These are phyloP conservation scores for Penicillium paxilli DNA, from an alignment of 495 filamentous ascomycete genomes.

Conservation along the genomic window DNA sequence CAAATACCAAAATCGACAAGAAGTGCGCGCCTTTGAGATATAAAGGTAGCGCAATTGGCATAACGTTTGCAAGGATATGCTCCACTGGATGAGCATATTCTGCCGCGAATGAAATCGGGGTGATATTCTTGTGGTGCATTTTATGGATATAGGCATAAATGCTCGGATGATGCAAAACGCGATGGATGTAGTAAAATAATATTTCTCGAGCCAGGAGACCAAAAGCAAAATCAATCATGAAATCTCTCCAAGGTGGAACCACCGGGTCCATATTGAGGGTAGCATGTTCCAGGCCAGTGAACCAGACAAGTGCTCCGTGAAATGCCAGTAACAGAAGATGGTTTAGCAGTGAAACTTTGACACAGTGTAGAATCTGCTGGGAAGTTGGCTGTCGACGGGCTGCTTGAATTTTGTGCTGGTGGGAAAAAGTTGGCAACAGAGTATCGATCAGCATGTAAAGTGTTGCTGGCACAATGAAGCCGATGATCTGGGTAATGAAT, in stretches of 20 bases:
- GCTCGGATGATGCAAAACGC: conserved; percentile 44
- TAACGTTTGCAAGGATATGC: conserved; percentile 2
- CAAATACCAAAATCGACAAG: background rate
- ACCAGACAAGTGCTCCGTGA: background rate
- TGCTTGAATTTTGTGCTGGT: background rate
- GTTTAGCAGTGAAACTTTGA: background rate
- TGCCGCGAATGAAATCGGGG: conserved; percentile 50
- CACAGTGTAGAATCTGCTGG: background rate
- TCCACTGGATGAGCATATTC: conserved; percentile 54
- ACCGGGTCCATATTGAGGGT: background rate
- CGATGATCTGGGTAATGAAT: background rate
- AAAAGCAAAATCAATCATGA: background rate
- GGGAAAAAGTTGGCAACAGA: background rate
- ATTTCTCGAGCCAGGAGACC: conserved; percentile 41
- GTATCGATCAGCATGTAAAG: background rate
- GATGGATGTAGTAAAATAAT: conserved; percentile 51
- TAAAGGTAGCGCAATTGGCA: background rate
- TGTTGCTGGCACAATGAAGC: background rate
- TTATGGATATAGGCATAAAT: conserved; percentile 49
- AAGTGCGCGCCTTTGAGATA: background rate
- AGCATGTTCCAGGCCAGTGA: background rate
- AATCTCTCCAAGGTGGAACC: background rate
- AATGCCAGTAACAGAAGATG: background rate
- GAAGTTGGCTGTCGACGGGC: background rate
- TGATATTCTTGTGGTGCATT: conserved; percentile 48